These are phyloP conservation scores for Holtermanniella nyarrowii DNA, from an alignment of 768 basidiomycete genomes.

Conservation along the genomic window DNA sequence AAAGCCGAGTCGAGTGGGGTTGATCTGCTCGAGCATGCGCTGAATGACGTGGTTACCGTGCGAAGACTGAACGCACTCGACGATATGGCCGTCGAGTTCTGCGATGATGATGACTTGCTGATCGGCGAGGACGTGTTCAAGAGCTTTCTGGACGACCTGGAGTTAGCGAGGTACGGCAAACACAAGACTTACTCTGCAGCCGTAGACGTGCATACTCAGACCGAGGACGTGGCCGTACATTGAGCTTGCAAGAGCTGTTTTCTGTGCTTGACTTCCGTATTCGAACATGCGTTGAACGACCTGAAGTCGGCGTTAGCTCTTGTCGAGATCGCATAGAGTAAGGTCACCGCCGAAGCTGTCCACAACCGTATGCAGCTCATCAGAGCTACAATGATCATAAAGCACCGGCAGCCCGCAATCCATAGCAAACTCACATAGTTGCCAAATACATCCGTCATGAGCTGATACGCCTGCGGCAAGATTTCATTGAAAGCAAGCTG, in stretches of 20 bases:
- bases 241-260: constrained; percentile 54
- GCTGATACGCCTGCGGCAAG: constrained; percentile 61
- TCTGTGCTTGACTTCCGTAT: constrained; percentile 66
- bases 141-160: constrained; percentile 50
- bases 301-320: constrained; percentile 46
- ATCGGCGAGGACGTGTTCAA: constrained; percentile 68
- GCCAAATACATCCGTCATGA: constrained; percentile 88
- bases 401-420: background rate
- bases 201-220: constrained; percentile 84
- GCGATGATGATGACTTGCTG: constrained; percentile 66
- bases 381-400: constrained; percentile 5
- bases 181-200: constrained; percentile 60
- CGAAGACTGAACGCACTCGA: constrained; percentile 77
- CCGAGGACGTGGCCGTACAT: constrained; percentile 70
- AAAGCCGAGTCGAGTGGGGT: constrained; percentile 65
- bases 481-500: constrained; percentile 78
- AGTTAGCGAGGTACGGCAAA: background rate
- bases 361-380: too few relatives aligned
- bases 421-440: constrained; percentile 62
- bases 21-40: constrained; percentile 71
- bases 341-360: background rate
- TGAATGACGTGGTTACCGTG: constrained; percentile 83
- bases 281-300: constrained; percentile 92
- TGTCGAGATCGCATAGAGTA: background rate
- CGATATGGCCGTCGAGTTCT: constrained; percentile 67